These are phyloP conservation scores for Aspergillus affinis DNA, from an alignment of 495 filamentous ascomycete species.

Conservation along the genomic window DNA sequence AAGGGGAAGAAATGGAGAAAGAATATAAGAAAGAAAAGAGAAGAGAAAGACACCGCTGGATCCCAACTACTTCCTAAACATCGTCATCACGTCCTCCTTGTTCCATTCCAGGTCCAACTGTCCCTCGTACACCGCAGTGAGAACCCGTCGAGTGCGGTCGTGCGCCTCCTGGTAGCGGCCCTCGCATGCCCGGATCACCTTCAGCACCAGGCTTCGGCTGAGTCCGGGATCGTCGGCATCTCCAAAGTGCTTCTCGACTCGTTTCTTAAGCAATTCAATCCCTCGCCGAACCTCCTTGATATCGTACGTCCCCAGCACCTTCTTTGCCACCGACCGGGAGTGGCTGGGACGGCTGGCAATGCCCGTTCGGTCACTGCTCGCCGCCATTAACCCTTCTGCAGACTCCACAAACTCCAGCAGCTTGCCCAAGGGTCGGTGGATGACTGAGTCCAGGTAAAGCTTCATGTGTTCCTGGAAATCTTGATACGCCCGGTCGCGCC, in stretches of 20 bases:
- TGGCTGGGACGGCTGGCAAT: constrained; percentile 76
- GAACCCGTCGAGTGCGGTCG: constrained; percentile 65
- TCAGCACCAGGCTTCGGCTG: constrained; percentile 66
- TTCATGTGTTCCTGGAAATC: constrained; percentile 88
- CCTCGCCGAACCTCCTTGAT: constrained; percentile 79
- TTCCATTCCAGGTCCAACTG: constrained; percentile 62
- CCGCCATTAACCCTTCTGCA: constrained; percentile 65
- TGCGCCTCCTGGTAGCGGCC: constrained; percentile 71
- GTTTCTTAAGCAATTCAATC: constrained; percentile 79
- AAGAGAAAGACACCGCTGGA: constrained; percentile 14
- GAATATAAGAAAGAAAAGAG: constrained; percentile 16
- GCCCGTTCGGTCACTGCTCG: constrained; percentile 38
- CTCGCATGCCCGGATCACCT: constrained; percentile 82
- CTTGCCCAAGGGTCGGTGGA: constrained; percentile 84
- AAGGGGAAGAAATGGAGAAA: background rate
- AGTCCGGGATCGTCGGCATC: constrained; percentile 75
- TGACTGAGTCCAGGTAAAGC: constrained; percentile 82
- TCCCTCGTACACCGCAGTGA: constrained; percentile 62
- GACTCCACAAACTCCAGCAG: constrained; percentile 87
- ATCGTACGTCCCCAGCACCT: constrained; percentile 76
- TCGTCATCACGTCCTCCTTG: constrained; percentile 54
- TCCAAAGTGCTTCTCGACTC: constrained; percentile 95
- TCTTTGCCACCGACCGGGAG: constrained; percentile 77
- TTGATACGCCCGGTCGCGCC: constrained; percentile 69
- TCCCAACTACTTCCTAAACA: constrained; percentile 47